A percentile compares a stretch with the other conserved stretches of the same genome.
Evolutionary conservation across 345 rosid genomes (phyloP).

Genomic region (Schrenkiella parvula): DNA sequence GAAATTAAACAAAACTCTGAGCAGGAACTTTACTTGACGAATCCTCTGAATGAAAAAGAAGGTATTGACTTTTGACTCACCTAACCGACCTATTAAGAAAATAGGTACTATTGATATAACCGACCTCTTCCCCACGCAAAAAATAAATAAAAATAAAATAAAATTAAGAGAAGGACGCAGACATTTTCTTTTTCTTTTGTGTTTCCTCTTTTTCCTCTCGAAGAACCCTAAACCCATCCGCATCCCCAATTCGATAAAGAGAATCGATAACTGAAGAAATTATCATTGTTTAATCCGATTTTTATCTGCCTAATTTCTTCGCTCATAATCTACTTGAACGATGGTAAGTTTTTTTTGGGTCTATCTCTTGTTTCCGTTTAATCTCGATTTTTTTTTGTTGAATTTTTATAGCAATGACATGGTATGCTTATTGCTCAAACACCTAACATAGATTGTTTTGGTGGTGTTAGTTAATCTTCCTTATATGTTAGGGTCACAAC

Average conservation of each 20-base stretch:
- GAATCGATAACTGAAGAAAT: background rate
- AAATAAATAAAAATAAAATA: too few species aligned
- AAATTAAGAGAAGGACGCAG: background rate
- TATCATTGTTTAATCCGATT: background rate
- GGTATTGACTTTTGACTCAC: conserved; percentile 14
- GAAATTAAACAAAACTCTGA: too few species aligned
- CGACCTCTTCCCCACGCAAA: conserved; percentile 30
- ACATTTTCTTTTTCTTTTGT: background rate
- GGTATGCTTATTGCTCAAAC: background rate
- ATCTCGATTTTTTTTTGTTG: background rate
- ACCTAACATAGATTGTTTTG: background rate
- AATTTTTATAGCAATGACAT: background rate
- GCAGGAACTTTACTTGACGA: background rate
- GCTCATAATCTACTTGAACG: background rate
- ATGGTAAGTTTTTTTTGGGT: conserved; percentile 23
- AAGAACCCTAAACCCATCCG: conserved; percentile 27
- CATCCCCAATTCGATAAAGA: conserved; percentile 2
- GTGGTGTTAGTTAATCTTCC: background rate
- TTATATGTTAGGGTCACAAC: background rate
- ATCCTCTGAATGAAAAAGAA: background rate
- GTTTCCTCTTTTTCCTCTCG: background rate
- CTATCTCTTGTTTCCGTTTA: background rate
- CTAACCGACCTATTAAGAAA: conserved; percentile 1
- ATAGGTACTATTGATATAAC: background rate
- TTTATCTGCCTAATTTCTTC: background rate